Conservation (phyloP, 1,139 yeast genomes). For the Saccharomycopsis hybrid region DNA sequence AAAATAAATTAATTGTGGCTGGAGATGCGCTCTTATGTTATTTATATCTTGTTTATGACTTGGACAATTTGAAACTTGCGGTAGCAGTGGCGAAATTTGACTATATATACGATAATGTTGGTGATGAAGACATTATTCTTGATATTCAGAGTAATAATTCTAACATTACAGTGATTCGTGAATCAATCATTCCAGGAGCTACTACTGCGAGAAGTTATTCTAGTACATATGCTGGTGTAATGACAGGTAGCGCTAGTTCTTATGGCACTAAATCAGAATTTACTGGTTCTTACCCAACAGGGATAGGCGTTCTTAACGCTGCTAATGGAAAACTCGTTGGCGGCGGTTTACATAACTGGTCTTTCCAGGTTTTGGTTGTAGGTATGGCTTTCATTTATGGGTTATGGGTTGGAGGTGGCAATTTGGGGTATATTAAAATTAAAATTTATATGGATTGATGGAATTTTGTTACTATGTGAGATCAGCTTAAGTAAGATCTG, state of each 20-base stretch:
- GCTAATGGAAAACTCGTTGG: not conserved
- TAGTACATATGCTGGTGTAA: too few relatives aligned
- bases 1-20: conserved; percentile 5
- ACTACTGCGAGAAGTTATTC: too few relatives aligned
- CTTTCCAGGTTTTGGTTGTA: too few relatives aligned
- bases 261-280: not conserved
- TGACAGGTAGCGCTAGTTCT: not conserved
- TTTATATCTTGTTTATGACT: conserved; percentile 16
- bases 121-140: not conserved
- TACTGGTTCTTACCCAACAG: not conserved
- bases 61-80: conserved; percentile 4
- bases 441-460: too few relatives aligned
- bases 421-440: too few relatives aligned
- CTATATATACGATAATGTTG: too few relatives aligned
- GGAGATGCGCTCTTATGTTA: conserved; percentile 16
- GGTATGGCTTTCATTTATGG: too few relatives aligned
- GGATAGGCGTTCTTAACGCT: not conserved
- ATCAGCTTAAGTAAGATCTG: too few relatives aligned
- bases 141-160: not conserved
- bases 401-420: too few relatives aligned
- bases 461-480: too few relatives aligned
- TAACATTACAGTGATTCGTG: not conserved
- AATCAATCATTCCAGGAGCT: too few relatives aligned
- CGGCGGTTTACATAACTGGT: too few relatives aligned
- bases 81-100: conserved; percentile 7